Percentiles rank a stretch among this genome's conserved stretches.
These are phyloP conservation scores for Arachis stenosperma DNA, from an alignment of 306 rosid genomes.

Conservation along the genomic window DNA sequence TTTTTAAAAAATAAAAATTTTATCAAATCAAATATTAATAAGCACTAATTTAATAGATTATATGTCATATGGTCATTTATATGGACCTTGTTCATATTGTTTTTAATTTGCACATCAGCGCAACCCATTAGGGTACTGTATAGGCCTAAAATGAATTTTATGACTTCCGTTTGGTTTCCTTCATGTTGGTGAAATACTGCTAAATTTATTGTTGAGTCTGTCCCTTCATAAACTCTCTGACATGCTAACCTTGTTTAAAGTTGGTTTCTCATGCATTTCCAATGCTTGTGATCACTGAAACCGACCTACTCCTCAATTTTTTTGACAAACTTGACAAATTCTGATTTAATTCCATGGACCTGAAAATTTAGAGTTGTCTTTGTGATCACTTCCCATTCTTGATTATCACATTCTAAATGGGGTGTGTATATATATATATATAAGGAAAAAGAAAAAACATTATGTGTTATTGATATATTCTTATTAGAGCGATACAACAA, in stretches of 20 bases:
- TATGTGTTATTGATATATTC: too few species aligned
- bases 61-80: neutral
- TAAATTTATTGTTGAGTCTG: slow-evolving; percentile 13
- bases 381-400: slow-evolving; percentile 24
- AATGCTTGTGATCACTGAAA: neutral
- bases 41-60: neutral
- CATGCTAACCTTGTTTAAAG: too few species aligned
- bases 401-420: slow-evolving; percentile 15
- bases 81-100: slow-evolving; percentile 7
- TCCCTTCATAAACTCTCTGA: neutral
- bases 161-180: slow-evolving; percentile 3
- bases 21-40: too few species aligned
- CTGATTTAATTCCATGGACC: slow-evolving; percentile 7
- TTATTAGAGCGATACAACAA: too few species aligned
- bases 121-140: slow-evolving; percentile 12
- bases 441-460: too few species aligned
- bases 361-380: slow-evolving; percentile 16
- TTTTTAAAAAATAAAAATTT: too few species aligned
- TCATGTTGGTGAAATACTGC: neutral
- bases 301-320: slow-evolving; percentile 26
- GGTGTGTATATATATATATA: too few species aligned
- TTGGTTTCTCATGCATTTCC: slow-evolving; percentile 25
- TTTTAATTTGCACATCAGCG: neutral
- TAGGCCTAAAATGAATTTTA: neutral
- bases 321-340: slow-evolving; percentile 6